phyloP scores from a whole-genome alignment of 768 basidiomycete genomes.

The Termitomyces titanicus region DNA sequence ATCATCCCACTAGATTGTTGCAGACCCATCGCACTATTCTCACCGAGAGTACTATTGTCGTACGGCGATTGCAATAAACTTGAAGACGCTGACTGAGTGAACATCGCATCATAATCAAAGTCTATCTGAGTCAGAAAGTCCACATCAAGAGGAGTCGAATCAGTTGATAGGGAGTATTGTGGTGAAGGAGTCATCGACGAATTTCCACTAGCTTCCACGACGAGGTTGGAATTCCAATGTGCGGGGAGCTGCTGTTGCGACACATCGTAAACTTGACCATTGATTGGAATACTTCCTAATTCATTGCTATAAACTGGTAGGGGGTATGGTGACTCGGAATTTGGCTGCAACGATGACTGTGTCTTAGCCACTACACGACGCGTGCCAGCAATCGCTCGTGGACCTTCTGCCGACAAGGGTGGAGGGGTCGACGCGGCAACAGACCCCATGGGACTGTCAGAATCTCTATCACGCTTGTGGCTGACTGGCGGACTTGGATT shows the following conservation, averaged over 20 bases:
- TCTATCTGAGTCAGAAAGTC: slow-evolving; percentile 24
- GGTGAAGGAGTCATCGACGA: not conserved
- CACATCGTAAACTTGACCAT: slow-evolving; percentile 19
- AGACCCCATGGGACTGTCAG: slow-evolving; percentile 41
- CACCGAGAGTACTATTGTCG: not conserved
- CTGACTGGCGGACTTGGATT: slow-evolving; percentile 43
- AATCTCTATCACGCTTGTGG: slow-evolving; percentile 63
- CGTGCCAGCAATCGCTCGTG: slow-evolving; percentile 34
- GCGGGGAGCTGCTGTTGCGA: not conserved
- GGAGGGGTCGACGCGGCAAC: slow-evolving; percentile 2
- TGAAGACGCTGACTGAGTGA: slow-evolving; percentile 1
- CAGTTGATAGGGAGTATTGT: not conserved
- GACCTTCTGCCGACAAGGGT: slow-evolving; percentile 10
- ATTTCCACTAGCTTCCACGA: not conserved
- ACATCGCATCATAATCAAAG: slow-evolving; percentile 1
- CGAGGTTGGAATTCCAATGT: slow-evolving; percentile 1
- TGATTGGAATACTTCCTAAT: slow-evolving; percentile 48
- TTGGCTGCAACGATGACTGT: not conserved
- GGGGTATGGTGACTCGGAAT: slow-evolving; percentile 15
- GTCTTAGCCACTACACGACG: slow-evolving; percentile 23
- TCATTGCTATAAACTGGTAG: slow-evolving; percentile 64
- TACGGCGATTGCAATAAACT: not conserved
- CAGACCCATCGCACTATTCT: not conserved
- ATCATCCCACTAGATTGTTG: not conserved
- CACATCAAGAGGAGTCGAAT: slow-evolving; percentile 17